Conservation (phyloP, 257 asterid species). For the Solanum sejunctum region DNA sequence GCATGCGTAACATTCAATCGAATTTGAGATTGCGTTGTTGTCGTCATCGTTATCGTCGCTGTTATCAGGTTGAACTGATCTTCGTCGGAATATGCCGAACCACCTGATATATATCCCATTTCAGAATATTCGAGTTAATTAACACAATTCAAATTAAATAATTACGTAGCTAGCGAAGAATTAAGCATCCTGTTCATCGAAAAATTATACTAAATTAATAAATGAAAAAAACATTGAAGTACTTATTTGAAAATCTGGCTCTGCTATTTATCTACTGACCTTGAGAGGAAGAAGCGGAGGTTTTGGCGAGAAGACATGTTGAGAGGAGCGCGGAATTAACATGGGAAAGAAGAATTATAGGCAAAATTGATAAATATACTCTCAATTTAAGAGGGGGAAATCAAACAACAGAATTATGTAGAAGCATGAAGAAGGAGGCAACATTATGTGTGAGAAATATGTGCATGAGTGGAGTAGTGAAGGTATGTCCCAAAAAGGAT, state of each 20-base stretch:
- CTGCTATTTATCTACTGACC: constrained; percentile 9
- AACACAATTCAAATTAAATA: background rate
- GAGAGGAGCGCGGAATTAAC: constrained; percentile 27
- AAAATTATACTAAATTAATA: background rate
- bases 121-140: background rate
- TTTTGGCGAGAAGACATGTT: constrained; percentile 49
- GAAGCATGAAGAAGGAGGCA: background rate
- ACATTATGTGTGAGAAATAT: background rate
- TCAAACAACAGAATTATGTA: background rate
- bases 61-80: constrained; percentile 24
- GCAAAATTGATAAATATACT: background rate
- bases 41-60: constrained; percentile 19
- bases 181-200: background rate
- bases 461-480: background rate
- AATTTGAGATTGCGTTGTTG: constrained; percentile 7
- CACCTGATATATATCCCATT: constrained; percentile 31
- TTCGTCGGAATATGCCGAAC: constrained; percentile 49
- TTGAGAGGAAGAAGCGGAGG: constrained; percentile 39
- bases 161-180: background rate
- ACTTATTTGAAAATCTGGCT: background rate
- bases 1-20: constrained; percentile 73
- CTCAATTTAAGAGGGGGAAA: background rate
- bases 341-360: constrained; percentile 18
- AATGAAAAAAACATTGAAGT: background rate
- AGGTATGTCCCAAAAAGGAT: too few relatives aligned